These are phyloP conservation scores for Talaromyces verruculosus DNA, from an alignment of 2,329 filamentous ascomycete species.

Conservation along the genomic window DNA sequence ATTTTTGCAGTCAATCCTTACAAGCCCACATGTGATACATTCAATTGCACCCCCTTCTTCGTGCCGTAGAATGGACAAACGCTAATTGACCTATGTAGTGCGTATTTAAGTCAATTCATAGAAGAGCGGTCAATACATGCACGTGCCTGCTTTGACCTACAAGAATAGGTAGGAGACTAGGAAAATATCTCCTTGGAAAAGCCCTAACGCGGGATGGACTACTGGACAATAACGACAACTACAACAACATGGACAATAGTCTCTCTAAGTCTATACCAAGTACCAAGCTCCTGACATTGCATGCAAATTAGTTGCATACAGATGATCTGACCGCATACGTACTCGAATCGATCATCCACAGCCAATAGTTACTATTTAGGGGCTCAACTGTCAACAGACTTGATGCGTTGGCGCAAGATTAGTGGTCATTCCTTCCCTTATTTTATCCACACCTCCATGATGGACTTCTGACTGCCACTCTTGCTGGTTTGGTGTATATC, in stretches of 20 bases:
- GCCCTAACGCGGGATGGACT: not conserved
- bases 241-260: not conserved
- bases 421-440: not conserved
- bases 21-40: not conserved
- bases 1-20: not conserved
- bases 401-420: not conserved
- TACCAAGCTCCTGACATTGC: not conserved
- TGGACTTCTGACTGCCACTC: not conserved
- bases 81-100: not conserved
- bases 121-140: not conserved
- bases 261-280: not conserved
- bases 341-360: not conserved
- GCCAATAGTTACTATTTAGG: not conserved
- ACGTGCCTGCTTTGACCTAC: not conserved
- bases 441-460: not conserved
- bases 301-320: not conserved
- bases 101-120: not conserved
- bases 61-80: not conserved
- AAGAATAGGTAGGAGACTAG: not conserved
- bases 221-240: not conserved
- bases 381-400: no score
- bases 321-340: not conserved
- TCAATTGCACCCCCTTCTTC: not conserved
- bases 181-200: not conserved
- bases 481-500: no score